A percentile compares a stretch with the other conserved stretches of the same genome.
phyloP scores from a whole-genome alignment of 1,284 basidiomycete genomes.

The Moesziomyces aphidis region DNA sequence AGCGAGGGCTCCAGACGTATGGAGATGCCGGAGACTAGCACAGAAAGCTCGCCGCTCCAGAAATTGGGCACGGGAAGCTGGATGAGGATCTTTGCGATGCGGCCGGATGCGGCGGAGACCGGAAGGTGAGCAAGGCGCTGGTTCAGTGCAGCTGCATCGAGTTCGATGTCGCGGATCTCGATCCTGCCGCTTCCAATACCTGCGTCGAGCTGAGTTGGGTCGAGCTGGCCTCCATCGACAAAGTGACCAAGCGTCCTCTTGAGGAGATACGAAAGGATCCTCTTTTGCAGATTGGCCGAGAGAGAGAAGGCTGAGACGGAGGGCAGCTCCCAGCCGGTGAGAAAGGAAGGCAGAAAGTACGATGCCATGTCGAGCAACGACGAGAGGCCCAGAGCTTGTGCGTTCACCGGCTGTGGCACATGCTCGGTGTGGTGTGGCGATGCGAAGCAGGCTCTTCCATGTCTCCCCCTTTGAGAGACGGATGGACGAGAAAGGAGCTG shows the following conservation, averaged over 20 bases:
- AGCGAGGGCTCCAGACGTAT: slow-evolving; percentile 5
- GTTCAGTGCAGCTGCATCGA: slow-evolving; percentile 73
- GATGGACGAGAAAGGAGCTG: neutral
- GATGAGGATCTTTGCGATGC: slow-evolving; percentile 49
- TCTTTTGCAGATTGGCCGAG: slow-evolving; percentile 84
- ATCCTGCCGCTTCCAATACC: slow-evolving; percentile 89
- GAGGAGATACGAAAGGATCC: slow-evolving; percentile 89
- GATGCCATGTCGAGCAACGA: slow-evolving; percentile 23
- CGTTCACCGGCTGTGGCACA: slow-evolving; percentile 16
- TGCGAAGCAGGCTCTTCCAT: neutral
- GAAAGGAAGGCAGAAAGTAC: slow-evolving; percentile 42
- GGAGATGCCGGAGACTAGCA: slow-evolving; percentile 29
- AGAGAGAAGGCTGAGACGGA: slow-evolving; percentile 67
- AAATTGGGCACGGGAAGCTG: slow-evolving; percentile 57
- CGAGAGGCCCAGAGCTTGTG: slow-evolving; percentile 11
- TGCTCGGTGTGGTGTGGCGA: slow-evolving; percentile 2
- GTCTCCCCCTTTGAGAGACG: neutral
- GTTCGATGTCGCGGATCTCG: slow-evolving; percentile 83
- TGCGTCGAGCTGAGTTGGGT: slow-evolving; percentile 86
- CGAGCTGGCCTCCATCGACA: slow-evolving; percentile 86
- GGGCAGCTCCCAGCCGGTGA: slow-evolving; percentile 45
- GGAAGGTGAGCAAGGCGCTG: slow-evolving; percentile 71
- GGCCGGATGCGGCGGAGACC: slow-evolving; percentile 77
- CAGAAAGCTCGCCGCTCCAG: slow-evolving; percentile 49
- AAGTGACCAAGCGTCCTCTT: slow-evolving; percentile 85